Evolutionary conservation across 2,329 filamentous ascomycete species (phyloP), one percentile per base, ranked within the genome.

Genomic region (Calonectria crousiana): DNA sequence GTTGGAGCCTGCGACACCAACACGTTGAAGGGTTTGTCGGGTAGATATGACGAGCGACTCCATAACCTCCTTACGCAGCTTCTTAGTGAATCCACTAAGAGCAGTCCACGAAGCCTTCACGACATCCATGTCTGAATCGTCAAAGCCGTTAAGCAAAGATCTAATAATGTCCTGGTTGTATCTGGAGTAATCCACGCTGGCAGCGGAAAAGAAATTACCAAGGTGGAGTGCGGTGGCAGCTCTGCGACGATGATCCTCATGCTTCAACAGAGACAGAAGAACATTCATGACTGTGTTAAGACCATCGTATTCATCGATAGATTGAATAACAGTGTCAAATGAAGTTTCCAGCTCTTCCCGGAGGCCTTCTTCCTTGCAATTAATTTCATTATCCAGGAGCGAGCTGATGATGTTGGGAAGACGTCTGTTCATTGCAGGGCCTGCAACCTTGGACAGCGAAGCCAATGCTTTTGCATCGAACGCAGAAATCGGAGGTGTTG

Each of bases 131-230:
- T 98, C 97, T 68, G 91, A 86, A 80, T 99, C 97, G 81, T 97
- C 95, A 82, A 99, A 99, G 0, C 95, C 96, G 78, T 98, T 94
- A 71, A 99, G 91, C 68, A 99, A 88, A 4, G 95, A 93, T 18
- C 96, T 94, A 81, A 99, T 95, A 68, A 99, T 94, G 81, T 99
- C 96, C 82, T 96, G 96, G 84, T 98, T 95, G 88, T 98, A 99
- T 66, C 96, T 91, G 34, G 96, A 98, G 85, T 97, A 98, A 86
- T 99, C 97, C 34, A 98, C 90, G 30, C 94, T 91, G 11, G 95
- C 90, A 67, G 92, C 89, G 0, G 92, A 88, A 83, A 98, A 98
- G 90, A 98, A 99, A 75, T 92, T 95, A 74, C 94, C 93, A 72
- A 99, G 88, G 81, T 98, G 96, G 53, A 90, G 88, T 62, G 95